phyloP scores from a whole-genome alignment of 2,329 filamentous ascomycete species.

The Ceratocystis albifundus region DNA sequence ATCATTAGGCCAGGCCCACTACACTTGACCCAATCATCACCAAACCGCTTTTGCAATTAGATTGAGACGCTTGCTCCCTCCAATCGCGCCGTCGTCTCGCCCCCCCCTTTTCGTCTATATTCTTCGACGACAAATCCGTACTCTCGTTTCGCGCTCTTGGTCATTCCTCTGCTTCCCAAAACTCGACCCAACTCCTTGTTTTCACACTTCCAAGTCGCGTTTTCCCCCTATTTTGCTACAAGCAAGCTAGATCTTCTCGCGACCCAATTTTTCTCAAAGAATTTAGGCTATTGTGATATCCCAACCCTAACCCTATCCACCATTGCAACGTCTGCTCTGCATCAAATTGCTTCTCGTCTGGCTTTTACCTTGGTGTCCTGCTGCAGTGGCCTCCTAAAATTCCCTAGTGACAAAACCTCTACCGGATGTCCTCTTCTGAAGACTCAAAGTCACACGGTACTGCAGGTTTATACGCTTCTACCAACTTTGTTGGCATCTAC shows the following conservation, averaged over 20 bases:
- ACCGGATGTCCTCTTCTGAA: conserved; percentile 15
- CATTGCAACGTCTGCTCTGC: conserved; percentile 6
- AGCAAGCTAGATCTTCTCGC: neutral
- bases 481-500: conserved; percentile 3
- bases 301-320: neutral
- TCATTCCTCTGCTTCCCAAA: neutral
- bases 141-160: neutral
- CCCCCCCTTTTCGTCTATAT: neutral
- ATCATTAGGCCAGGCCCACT: neutral
- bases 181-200: neutral
- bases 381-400: neutral
- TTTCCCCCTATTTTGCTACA: neutral
- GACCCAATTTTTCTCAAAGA: neutral
- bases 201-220: neutral
- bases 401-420: neutral
- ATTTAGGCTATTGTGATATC: conserved; percentile 8
- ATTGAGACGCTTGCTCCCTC: neutral
- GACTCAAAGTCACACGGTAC: neutral
- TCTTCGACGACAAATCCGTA: neutral
- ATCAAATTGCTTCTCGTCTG: neutral
- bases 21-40: conserved; percentile 2
- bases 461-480: neutral
- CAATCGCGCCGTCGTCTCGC: neutral
- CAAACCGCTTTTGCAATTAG: neutral
- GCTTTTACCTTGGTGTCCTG: neutral